Evolutionary conservation across 495 filamentous ascomycete genomes (phyloP).

Genomic region (Penicillium antarcticum): DNA sequence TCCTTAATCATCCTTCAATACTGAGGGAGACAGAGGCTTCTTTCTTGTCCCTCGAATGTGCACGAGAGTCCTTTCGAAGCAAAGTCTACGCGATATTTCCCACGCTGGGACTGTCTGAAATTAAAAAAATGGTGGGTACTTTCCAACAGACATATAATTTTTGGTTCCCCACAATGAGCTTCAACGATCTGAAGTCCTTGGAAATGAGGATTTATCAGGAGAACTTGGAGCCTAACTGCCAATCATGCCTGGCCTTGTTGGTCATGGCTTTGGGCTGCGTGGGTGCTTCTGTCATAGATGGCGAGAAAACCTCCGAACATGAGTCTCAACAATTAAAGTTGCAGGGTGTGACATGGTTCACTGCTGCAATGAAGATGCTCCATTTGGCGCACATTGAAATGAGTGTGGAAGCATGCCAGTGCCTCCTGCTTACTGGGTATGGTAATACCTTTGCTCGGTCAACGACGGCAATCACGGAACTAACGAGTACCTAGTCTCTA

Average conservation of each 20-base stretch:
- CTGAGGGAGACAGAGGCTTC: background rate
- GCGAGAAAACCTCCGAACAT: background rate
- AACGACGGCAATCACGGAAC: background rate
- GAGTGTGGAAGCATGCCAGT: slow-evolving; percentile 7
- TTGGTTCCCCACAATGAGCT: slow-evolving; percentile 8
- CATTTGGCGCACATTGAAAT: slow-evolving; percentile 7
- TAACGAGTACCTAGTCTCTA: background rate
- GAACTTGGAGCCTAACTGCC: slow-evolving; percentile 1
- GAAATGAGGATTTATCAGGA: slow-evolving; percentile 2
- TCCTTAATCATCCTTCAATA: slow-evolving; percentile 1
- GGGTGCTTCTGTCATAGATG: slow-evolving; percentile 2
- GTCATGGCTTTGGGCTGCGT: slow-evolving; percentile 9
- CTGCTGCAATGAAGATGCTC: slow-evolving; percentile 7
- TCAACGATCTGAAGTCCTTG: background rate
- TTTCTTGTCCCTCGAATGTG: slow-evolving; percentile 2
- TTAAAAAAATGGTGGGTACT: background rate
- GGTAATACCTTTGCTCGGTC: background rate
- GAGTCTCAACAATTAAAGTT: slow-evolving; percentile 2
- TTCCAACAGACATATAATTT: slow-evolving; percentile 9
- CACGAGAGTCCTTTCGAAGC: background rate
- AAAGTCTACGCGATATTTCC: slow-evolving; percentile 3
- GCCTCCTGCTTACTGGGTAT: slow-evolving; percentile 7
- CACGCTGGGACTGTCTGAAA: slow-evolving; percentile 1
- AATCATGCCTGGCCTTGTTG: slow-evolving; percentile 4
- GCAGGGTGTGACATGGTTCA: slow-evolving; percentile 2